Evolutionary conservation across 306 rosid species (phyloP).

Genomic region (Dryas drummondii): DNA sequence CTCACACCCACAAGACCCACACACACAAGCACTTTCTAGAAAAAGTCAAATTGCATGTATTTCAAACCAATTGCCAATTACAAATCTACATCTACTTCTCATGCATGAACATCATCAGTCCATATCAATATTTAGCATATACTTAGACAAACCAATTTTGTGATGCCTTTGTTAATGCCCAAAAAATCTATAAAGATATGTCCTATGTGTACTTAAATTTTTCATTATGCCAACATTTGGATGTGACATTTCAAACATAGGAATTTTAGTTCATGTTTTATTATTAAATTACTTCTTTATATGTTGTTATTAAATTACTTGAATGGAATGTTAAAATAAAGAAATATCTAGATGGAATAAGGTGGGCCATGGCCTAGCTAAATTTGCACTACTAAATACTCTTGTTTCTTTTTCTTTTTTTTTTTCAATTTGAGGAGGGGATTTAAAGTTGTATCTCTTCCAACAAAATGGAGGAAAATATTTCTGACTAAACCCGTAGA

Average conservation of each 20-base stretch:
- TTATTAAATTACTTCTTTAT: too few species aligned
- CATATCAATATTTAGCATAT: slow-evolving; percentile 25
- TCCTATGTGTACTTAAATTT: not conserved
- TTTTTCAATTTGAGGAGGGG: too few species aligned
- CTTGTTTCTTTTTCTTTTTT: too few species aligned
- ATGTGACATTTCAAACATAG: not conserved
- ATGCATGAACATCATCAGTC: slow-evolving; percentile 5
- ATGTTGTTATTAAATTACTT: not conserved
- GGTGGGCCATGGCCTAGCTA: too few species aligned
- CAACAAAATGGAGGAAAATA: too few species aligned
- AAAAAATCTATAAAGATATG: too few species aligned
- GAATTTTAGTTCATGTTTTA: not conserved
- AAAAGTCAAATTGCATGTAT: slow-evolving; percentile 27
- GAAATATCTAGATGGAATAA: too few species aligned
- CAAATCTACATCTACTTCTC: slow-evolving; percentile 9
- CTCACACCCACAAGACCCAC: slow-evolving; percentile 23
- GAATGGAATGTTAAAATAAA: not conserved
- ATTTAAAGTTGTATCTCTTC: too few species aligned
- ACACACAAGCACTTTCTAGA: not conserved
- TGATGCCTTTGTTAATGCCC: slow-evolving; percentile 26
- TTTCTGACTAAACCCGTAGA: too few species aligned
- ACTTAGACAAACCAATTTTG: slow-evolving; percentile 22
- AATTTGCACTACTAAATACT: too few species aligned
- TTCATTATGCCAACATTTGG: not conserved
- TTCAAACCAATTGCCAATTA: slow-evolving; percentile 11